Base-by-base conservation (phyloP, 1,284 basidiomycete genomes). In the Sanguinoderma infundibulare region DNA sequence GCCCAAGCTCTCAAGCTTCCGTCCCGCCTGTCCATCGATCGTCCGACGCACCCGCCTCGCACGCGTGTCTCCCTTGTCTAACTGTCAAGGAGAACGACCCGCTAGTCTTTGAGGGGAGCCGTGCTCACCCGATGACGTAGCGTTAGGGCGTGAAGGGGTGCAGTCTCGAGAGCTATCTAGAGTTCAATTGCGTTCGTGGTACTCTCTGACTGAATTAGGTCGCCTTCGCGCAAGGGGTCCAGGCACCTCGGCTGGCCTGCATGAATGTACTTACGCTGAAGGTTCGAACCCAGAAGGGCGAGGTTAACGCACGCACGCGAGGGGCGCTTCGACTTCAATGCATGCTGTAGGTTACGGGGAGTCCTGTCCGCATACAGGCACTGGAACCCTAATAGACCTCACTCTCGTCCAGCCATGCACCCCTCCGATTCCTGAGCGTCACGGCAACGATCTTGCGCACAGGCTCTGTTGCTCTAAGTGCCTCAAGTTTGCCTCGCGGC, bases 101-200 rank as follows among this genome's bases (percentile, higher is more conserved):
- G 63, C 63, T 52, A 61, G 35, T 38, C 24, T 54, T 36, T 50
- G 55, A 44, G 38, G 39, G 12, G 34, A 10, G 46, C 26, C 50
- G 47, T 38, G 17, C 42, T 39, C 35, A 38, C 32, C 30, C 30
- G 58, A 64, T 65, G 64, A 65, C 64, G 64, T 62, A 65, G 58
- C 32, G 9, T 49, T 17, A 26, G 46, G 46, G 46, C 46, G 30
- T 17, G 15, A 32, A 49, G 8, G 28, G 46, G 30, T 26, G n/a
- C 46, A 24, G 46, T n/a, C 9, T 24, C 17, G 44, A 44, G 24
- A 44, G 24, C 20, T 26, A 44, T 44, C 22, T 26, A 30, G 26
- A 47, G 17, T 28, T 47, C 46, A 47, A 44, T 26, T 42, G 42
- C 42, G 42, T 15, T 14, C 15, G 24, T 22, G 42, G 42, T 20